Evolutionary conservation across 2,329 filamentous ascomycete genomes (phyloP), one percentile per base, ranked within the genome.

Genomic region (Parascedosporium putredinis): DNA sequence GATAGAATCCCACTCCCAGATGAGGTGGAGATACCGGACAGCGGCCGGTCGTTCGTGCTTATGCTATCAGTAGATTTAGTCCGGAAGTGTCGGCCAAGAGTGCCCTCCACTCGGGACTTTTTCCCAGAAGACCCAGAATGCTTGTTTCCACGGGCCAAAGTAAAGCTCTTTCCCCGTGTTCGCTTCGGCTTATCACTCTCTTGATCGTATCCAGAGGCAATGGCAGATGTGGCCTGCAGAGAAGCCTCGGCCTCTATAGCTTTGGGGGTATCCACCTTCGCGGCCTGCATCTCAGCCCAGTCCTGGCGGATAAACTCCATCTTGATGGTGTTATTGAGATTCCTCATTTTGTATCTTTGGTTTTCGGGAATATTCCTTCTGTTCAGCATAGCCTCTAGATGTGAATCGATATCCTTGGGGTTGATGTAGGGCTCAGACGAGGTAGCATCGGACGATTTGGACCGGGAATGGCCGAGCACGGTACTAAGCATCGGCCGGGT

Each of bases 291-390:
- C 63, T 85, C 84, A 5, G 79, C 80, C 73, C 86, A 88, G 62
- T 96, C 87, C 63, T 95, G 90, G 49, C 84, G 83, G 58, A 97
- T 89, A 59, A 98, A 94, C 61, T 97, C 90, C 62, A 89, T 87
- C 68, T 98, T 98, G 70, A 97, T 90, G 31, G 86, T 85, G 55
- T 88, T 78, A 54, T 87, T 88, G 53, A 98, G 72, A 51, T 83
- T 90, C 43, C 91, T 80, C 89, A 98, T 96, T 69, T 94, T 94
- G 65, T 91, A 88, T 50, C 91, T 78, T 73, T 95, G 89, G 55
- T 95, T 86, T 60, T 94, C 87, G 3, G 91, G 90, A 50, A 97
- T 95, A 59, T 97, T 95, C 55, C 91, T 79, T 16, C 90, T 82
- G 62, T 95, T 88, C 65, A 95, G 64, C 65, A 80, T 74, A 3